phyloP scores from a whole-genome alignment of 2,329 filamentous ascomycete species.

The Plectosphaerella cucumerina region DNA sequence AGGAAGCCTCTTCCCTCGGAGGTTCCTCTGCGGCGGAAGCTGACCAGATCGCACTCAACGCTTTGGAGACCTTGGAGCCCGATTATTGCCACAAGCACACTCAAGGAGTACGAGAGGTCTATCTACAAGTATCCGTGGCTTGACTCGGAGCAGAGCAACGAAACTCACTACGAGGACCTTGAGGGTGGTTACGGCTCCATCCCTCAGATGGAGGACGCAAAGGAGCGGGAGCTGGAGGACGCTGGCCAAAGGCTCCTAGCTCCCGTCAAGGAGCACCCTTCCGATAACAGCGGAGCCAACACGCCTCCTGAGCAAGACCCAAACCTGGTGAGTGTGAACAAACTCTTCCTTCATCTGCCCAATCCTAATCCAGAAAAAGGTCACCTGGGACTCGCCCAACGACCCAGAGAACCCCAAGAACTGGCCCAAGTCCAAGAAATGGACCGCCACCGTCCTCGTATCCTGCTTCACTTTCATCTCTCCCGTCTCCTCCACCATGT shows the following conservation, averaged over 20 bases:
- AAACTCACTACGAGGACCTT: not conserved
- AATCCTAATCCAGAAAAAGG: slow-evolving; percentile 15
- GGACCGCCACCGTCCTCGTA: slow-evolving; percentile 28
- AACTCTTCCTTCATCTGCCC: not conserved
- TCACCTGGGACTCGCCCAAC: slow-evolving; percentile 39
- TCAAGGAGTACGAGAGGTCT: slow-evolving; percentile 22
- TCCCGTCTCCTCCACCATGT: slow-evolving; percentile 47
- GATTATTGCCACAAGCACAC: slow-evolving; percentile 7
- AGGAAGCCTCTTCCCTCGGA: slow-evolving; percentile 7
- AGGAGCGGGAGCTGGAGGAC: not conserved
- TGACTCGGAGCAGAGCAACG: not conserved
- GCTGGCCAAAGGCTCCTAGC: not conserved
- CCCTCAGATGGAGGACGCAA: not conserved
- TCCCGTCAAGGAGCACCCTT: not conserved
- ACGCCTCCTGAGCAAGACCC: slow-evolving; percentile 10
- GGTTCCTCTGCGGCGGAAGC: not conserved
- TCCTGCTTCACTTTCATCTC: slow-evolving; percentile 49
- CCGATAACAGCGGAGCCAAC: no score
- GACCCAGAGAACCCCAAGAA: slow-evolving; percentile 38
- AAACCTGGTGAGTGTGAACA: slow-evolving; percentile 16
- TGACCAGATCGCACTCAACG: slow-evolving; percentile 18
- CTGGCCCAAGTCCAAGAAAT: slow-evolving; percentile 35
- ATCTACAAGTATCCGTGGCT: slow-evolving; percentile 24
- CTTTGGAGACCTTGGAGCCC: slow-evolving; percentile 24
- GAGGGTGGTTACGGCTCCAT: slow-evolving; percentile 3